phyloP scores from a whole-genome alignment of 768 basidiomycete genomes.

The Cantharellus anzutake region DNA sequence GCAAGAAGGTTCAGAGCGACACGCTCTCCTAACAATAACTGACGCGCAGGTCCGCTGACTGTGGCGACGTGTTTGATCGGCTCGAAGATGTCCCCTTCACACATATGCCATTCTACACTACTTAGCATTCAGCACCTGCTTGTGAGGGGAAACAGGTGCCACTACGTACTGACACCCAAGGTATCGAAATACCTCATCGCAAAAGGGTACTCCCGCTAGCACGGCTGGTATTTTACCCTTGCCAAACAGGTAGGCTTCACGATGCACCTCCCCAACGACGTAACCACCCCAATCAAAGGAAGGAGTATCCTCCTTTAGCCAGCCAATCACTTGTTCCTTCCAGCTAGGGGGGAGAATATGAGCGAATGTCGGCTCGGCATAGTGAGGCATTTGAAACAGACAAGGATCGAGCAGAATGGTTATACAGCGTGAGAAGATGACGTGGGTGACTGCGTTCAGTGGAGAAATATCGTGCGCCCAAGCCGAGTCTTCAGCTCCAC shows the following conservation, averaged over 20 bases:
- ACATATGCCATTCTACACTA: slow-evolving; percentile 87
- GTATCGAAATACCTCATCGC: slow-evolving; percentile 78
- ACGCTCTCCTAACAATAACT: slow-evolving; percentile 78
- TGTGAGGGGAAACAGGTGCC: neutral
- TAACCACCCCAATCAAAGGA: slow-evolving; percentile 95
- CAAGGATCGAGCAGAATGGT: no score
- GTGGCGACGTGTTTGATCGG: slow-evolving; percentile 78
- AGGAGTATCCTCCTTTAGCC: slow-evolving; percentile 88
- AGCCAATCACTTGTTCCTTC: slow-evolving; percentile 59
- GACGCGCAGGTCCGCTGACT: slow-evolving; percentile 73
- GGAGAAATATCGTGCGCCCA: no score
- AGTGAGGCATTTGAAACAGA: neutral
- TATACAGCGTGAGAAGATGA: no score
- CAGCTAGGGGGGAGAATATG: slow-evolving; percentile 87
- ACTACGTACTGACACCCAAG: slow-evolving; percentile 71
- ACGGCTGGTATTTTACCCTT: slow-evolving; percentile 67
- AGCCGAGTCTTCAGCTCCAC: no score
- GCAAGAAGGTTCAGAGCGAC: slow-evolving; percentile 87
- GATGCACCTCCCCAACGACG: slow-evolving; percentile 78
- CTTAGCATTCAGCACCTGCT: neutral
- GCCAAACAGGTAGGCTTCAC: slow-evolving; percentile 77
- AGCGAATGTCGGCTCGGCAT: slow-evolving; percentile 11
- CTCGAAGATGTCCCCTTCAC: slow-evolving; percentile 66
- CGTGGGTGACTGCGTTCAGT: no score
- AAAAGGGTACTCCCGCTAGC: slow-evolving; percentile 89